Conservation (phyloP, 148 eudicot species). For the Arctostaphylos glauca region DNA sequence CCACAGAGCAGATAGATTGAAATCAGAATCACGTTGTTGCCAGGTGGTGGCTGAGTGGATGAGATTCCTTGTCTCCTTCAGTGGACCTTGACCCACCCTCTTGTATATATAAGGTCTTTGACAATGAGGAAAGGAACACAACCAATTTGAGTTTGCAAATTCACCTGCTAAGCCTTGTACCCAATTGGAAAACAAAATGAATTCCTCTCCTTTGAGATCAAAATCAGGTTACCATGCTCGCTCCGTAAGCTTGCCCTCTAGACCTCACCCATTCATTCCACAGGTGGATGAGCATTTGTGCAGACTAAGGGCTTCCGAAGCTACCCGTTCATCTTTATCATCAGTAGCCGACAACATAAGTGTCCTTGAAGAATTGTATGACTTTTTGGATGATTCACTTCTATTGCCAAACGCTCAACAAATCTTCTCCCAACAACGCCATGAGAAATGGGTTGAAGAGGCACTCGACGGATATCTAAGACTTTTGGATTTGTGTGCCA, state of each 20-base stretch:
- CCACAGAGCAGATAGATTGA: background rate
- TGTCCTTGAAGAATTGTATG: constrained; percentile 22
- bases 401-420: constrained; percentile 19
- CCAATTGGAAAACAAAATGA: constrained; percentile 12
- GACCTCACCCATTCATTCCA: constrained; percentile 24
- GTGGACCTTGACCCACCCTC: no score
- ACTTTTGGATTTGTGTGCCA: constrained; percentile 26
- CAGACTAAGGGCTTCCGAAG: constrained; percentile 35
- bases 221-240: constrained; percentile 20
- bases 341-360: constrained; percentile 29
- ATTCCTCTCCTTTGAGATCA: constrained; percentile 24
- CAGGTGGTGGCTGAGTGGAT: background rate
- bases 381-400: constrained; percentile 28
- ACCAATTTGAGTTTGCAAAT: background rate
- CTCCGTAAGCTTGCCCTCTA: constrained; percentile 31
- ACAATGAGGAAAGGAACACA: background rate
- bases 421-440: constrained; percentile 16
- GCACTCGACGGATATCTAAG: constrained; percentile 24
- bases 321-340: constrained; percentile 36
- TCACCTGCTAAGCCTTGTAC: background rate
- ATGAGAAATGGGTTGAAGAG: constrained; percentile 27
- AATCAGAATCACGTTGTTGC: background rate
- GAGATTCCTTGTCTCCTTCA: background rate
- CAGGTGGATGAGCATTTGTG: constrained; percentile 31
- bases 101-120: background rate